These are phyloP conservation scores for Basidiobolus heterosporus DNA, from an alignment of 371 early-diverging fungal genomes.

Conservation along the genomic window DNA sequence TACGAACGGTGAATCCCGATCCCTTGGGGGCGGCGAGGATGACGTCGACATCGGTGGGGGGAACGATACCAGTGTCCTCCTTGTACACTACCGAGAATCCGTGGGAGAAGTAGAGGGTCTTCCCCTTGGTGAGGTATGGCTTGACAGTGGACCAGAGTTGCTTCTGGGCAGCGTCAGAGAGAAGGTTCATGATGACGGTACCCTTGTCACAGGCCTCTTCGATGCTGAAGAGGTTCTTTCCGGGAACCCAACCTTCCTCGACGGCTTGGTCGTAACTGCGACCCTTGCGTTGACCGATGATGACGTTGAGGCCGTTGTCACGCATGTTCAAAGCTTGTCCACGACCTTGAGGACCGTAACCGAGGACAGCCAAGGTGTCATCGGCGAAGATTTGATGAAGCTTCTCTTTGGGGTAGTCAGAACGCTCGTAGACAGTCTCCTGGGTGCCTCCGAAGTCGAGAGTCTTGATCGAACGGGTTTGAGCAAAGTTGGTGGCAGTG, in stretches of 20 bases:
- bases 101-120: slow-evolving; percentile 95
- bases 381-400: slow-evolving; percentile 77
- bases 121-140: slow-evolving; percentile 82
- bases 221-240: slow-evolving; percentile 86
- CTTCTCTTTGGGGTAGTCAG: slow-evolving; percentile 85
- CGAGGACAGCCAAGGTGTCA: slow-evolving; percentile 88
- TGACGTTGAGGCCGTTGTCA: slow-evolving; percentile 90
- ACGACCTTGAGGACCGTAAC: slow-evolving; percentile 95
- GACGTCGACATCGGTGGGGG: slow-evolving; percentile 87
- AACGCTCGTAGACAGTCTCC: slow-evolving; percentile 87
- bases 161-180: slow-evolving; percentile 92
- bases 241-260: slow-evolving; percentile 91
- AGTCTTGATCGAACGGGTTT: slow-evolving; percentile 74
- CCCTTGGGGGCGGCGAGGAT: slow-evolving; percentile 92
- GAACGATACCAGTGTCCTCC: slow-evolving; percentile 78
- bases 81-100: slow-evolving; percentile 91
- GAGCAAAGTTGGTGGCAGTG: slow-evolving; percentile 11
- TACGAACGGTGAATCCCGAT: slow-evolving; percentile 90
- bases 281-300: slow-evolving; percentile 89
- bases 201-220: slow-evolving; percentile 82
- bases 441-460: slow-evolving; percentile 86
- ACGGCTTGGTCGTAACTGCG: slow-evolving; percentile 83
- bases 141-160: slow-evolving; percentile 80
- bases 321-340: slow-evolving; percentile 91
- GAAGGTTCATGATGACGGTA: slow-evolving; percentile 84